Percentiles rank a stretch among this genome's conserved stretches.
Evolutionary conservation across 352 stramenopile genomes (phyloP).

Genomic region (Phytophthora tentaculata): DNA sequence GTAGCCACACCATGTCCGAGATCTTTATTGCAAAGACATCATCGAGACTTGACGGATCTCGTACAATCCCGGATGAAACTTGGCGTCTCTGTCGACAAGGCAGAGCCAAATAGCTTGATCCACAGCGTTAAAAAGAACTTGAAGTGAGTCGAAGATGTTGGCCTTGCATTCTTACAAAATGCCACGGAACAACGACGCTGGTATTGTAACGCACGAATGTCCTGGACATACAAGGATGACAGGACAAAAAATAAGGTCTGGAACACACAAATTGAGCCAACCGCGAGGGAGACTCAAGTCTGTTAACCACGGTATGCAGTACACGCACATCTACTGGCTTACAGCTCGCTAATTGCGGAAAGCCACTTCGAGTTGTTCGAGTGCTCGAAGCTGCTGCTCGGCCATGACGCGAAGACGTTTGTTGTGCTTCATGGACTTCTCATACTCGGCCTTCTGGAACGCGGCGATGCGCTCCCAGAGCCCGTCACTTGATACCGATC

Average conservation of each 20-base stretch:
- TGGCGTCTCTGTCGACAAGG: conserved; percentile 10
- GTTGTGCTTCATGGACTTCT: conserved; percentile 42
- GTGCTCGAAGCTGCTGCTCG: conserved; percentile 44
- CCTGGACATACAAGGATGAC: too few species aligned
- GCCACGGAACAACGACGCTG: conserved; percentile 12
- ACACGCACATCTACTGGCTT: conserved; percentile 31
- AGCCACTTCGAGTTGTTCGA: conserved; percentile 42
- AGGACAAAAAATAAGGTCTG: conserved; percentile 15
- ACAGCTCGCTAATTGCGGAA: conserved; percentile 38
- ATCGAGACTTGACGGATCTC: not conserved
- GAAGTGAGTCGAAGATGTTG: conserved; percentile 38
- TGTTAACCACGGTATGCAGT: conserved; percentile 35
- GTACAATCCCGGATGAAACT: not conserved
- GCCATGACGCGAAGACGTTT: conserved; percentile 35
- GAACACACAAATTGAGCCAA: conserved; percentile 6
- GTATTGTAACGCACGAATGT: not conserved
- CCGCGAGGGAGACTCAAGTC: too few species aligned
- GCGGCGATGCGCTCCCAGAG: conserved; percentile 43
- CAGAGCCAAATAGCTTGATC: conserved; percentile 40
- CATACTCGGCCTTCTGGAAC: conserved; percentile 38
- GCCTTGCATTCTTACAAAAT: conserved; percentile 27
- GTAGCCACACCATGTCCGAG: not conserved
- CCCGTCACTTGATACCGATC: conserved; percentile 11
- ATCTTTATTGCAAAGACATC: conserved; percentile 31
- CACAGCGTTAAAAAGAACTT: conserved; percentile 37